Evolutionary conservation across 2,329 filamentous ascomycete species (phyloP).

Genomic region (Bipolaris bicolor): DNA sequence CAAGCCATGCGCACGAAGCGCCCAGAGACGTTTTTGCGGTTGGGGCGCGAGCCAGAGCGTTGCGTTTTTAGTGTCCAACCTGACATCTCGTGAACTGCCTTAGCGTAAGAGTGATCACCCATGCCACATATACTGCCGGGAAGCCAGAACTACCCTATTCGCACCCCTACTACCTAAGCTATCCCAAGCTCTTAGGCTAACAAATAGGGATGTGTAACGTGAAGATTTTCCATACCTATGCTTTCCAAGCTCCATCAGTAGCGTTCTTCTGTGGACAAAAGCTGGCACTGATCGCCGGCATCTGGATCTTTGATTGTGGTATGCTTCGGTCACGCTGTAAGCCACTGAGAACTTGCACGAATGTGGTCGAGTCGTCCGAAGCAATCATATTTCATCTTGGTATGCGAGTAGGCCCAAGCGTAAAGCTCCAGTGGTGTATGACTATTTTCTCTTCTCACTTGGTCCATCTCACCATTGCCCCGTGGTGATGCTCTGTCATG

Average conservation of each 20-base stretch:
- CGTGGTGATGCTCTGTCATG: neutral
- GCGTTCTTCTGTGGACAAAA: neutral
- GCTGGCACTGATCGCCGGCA: neutral
- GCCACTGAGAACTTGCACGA: neutral
- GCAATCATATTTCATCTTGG: neutral
- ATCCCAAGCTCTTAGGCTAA: neutral
- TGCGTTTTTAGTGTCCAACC: neutral
- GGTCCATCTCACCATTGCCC: neutral
- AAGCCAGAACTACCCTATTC: neutral
- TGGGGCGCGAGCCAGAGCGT: neutral
- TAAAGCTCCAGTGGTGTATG: neutral
- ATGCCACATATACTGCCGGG: neutral
- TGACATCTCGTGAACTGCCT: neutral
- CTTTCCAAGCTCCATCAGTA: neutral
- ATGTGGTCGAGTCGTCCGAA: neutral
- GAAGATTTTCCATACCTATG: neutral
- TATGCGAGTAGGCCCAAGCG: neutral
- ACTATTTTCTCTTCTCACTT: neutral
- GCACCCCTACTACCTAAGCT: neutral
- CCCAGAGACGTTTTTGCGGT: neutral
- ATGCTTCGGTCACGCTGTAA: neutral
- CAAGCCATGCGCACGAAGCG: constrained; percentile 3
- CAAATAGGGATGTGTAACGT: neutral
- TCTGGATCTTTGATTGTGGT: neutral
- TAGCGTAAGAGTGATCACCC: constrained; percentile 1